Evolutionary conservation across 2,329 filamentous ascomycete genomes (phyloP).

Genomic region (Fusarium veterinarium): DNA sequence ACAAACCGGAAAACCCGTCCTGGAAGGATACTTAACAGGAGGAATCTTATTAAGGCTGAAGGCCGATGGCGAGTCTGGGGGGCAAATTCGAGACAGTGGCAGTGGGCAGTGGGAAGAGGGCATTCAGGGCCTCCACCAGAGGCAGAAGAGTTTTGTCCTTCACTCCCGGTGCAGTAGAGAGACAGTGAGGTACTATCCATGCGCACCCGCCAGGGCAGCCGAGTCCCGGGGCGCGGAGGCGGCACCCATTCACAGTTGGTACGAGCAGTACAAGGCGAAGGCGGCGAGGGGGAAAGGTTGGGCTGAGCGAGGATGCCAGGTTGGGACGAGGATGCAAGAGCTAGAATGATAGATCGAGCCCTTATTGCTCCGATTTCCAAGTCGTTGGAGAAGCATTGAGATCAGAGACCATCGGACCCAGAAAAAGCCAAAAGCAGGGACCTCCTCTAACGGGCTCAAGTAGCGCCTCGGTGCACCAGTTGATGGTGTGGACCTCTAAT

Average conservation of each 20-base stretch:
- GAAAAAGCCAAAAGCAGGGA: constrained; percentile 41
- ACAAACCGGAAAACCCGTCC: constrained; percentile 8
- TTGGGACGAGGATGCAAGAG: constrained; percentile 33
- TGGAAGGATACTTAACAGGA: constrained; percentile 19
- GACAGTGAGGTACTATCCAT: not conserved
- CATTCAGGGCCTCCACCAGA: constrained; percentile 32
- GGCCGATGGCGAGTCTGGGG: constrained; percentile 18
- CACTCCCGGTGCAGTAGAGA: not conserved
- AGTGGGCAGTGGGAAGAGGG: constrained; percentile 17
- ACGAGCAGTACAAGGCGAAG: constrained; percentile 7
- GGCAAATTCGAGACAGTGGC: constrained; percentile 17
- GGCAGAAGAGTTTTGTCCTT: constrained; percentile 27
- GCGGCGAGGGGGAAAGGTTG: constrained; percentile 22
- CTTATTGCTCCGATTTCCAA: constrained; percentile 52
- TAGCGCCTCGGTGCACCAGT: constrained; percentile 1
- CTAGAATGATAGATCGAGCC: constrained; percentile 44
- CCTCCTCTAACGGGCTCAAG: constrained; percentile 35
- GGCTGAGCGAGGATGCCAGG: constrained; percentile 25
- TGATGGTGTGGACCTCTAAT: not conserved
- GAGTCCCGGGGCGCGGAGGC: constrained; percentile 27
- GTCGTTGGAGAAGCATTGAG: constrained; percentile 36
- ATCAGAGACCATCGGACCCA: constrained; percentile 48
- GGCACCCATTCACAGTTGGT: constrained; percentile 3
- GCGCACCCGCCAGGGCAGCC: constrained; percentile 27
- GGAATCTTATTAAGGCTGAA: constrained; percentile 6